Conservation (phyloP, 1,139 yeast genomes). For the Pichia sp. region DNA sequence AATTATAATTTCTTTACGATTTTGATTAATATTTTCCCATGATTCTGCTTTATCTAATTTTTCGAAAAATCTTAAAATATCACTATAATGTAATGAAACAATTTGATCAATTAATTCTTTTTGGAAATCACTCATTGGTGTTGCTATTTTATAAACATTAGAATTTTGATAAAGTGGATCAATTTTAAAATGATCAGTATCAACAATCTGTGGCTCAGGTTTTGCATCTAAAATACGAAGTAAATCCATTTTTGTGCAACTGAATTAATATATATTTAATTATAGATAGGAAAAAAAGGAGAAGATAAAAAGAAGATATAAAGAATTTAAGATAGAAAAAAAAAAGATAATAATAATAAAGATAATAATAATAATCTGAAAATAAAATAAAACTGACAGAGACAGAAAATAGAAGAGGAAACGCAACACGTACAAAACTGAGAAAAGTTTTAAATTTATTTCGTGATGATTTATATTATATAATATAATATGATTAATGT, state of each 20-base stretch:
- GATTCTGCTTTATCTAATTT: slow-evolving; percentile 25
- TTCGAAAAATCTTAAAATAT: slow-evolving; percentile 81
- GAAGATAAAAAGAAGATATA: not conserved
- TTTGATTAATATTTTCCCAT: slow-evolving; percentile 11
- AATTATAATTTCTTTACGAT: slow-evolving; percentile 37
- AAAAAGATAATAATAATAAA: not conserved
- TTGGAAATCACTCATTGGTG: slow-evolving; percentile 85
- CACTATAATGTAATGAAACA: slow-evolving; percentile 84
- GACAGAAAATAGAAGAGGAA: too few relatives aligned
- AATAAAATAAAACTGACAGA: too few relatives aligned
- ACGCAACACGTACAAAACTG: too few relatives aligned
- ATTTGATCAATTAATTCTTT: slow-evolving; percentile 90
- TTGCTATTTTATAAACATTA: slow-evolving; percentile 75
- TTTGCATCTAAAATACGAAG: slow-evolving; percentile 72
- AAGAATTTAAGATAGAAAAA: not conserved
- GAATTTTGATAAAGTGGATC: slow-evolving; percentile 32
- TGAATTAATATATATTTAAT: not conserved
- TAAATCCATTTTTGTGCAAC: slow-evolving; percentile 52
- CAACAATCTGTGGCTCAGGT: slow-evolving; percentile 76
- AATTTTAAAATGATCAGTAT: slow-evolving; percentile 32
- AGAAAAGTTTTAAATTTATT: too few relatives aligned
- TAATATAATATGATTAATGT: too few relatives aligned
- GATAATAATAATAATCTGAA: too few relatives aligned
- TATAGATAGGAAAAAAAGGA: not conserved
- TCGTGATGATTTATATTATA: too few relatives aligned